A percentile compares a stretch with the other conserved stretches of the same genome.
Conservation (phyloP, 352 stramenopile species). For the Globisporangium recalcitrans region DNA sequence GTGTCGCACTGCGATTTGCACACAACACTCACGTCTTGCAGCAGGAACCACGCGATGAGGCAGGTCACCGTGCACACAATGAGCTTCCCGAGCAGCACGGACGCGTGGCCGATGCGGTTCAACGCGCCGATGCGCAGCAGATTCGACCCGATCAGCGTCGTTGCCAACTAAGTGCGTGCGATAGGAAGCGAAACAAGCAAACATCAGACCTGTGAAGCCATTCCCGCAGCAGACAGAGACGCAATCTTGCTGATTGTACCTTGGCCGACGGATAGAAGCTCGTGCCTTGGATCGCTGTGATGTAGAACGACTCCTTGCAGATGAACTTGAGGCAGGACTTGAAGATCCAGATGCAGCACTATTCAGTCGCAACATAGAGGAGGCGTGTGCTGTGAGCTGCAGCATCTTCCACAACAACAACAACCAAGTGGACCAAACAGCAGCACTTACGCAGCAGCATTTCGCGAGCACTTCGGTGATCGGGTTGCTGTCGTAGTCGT, state of each 20-base stretch:
- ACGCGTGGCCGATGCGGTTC: slow-evolving; percentile 29
- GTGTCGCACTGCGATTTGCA: background rate
- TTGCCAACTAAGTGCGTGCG: slow-evolving; percentile 3
- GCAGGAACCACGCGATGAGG: slow-evolving; percentile 65
- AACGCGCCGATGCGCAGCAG: slow-evolving; percentile 25
- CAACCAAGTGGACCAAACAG: background rate
- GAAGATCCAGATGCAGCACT: slow-evolving; percentile 86
- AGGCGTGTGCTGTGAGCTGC: background rate
- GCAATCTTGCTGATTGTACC: slow-evolving; percentile 23
- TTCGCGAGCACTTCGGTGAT: slow-evolving; percentile 52
- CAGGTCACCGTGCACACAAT: slow-evolving; percentile 72
- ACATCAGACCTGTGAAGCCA: background rate
- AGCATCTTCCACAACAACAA: slow-evolving; percentile 5
- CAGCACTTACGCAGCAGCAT: slow-evolving; percentile 64
- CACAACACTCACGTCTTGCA: slow-evolving; percentile 41
- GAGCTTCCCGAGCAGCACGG: slow-evolving; percentile 37
- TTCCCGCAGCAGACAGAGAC: background rate
- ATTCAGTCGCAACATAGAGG: background rate
- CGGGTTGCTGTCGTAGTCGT: slow-evolving; percentile 63
- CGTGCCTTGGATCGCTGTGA: slow-evolving; percentile 77
- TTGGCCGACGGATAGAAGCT: slow-evolving; percentile 74
- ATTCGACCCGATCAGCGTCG: slow-evolving; percentile 29
- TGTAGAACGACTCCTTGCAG: slow-evolving; percentile 76
- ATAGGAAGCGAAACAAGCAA: background rate
- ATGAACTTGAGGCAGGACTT: slow-evolving; percentile 82